Base-by-base conservation (phyloP, 1,139 yeast genomes). In the Candida tetrigidarum region DNA sequence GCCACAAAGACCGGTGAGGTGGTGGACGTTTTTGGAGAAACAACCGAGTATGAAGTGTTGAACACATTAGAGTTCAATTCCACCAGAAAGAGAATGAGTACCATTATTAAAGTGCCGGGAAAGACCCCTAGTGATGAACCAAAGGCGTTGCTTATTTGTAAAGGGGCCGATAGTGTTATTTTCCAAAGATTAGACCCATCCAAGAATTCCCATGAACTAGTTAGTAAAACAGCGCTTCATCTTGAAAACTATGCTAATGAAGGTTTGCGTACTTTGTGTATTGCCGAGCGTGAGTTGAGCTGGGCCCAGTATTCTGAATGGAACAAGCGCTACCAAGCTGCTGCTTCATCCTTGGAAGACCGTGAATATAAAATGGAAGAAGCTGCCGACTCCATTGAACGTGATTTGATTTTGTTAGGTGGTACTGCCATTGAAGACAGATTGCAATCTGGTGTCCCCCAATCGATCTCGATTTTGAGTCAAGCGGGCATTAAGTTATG, bases 371-470 rank as follows among this genome's bases (percentile, higher is more conserved):
- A 80, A 49, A 80, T 93, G 72, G 97, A 89, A 50, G 76, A 71
- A 45, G 85, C 88, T 48, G 89, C 92, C 19, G 93, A 91, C 42
- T 81, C 83, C 42, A 83, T 93, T 55, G 99, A 93, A 66, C 76
- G 80, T 25, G 83, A 83, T 34, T 71, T 93, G 56, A 71, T 71
- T 12, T 71, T 93, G 48, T 69, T 93, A 32, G 99, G 99, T 50
- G 99, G 98, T 56, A 93, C 99, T 25, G 99, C 99, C 15, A 93
- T 93, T 64, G 99, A 93, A 64, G 99, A 93, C 67, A 78, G 97
- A 58, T 76, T 93, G 48, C 99, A 93, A 69, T 90, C 84, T 49
- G 99, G 98, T 62, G 99, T 93, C 14, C 98, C 99, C 2, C 96
- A 90, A 55, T 81, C 98, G 4, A 93, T 93, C 64, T 86, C 91